Base-by-base conservation (phyloP, 495 filamentous ascomycete genomes). In the Podospora appendiculata region DNA sequence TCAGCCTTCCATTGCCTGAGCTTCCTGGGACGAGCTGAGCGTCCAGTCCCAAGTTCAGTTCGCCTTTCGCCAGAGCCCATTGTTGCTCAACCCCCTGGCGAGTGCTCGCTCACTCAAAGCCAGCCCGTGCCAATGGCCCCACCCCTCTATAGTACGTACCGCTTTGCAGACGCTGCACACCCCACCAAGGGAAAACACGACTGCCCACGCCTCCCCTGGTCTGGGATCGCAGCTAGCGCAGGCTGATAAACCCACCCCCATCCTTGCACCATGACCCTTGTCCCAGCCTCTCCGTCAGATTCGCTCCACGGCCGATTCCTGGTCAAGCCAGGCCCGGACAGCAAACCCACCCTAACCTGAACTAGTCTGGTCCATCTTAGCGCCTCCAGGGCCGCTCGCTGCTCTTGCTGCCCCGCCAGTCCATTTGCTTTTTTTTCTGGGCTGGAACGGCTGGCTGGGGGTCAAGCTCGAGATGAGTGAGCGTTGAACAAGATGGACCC, bases 231-330 rank as follows among this genome's bases (percentile, higher is more conserved):
- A 52, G 56, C 53, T 58, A 41, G 49, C 55, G 58, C 52, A 39
- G 53, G 19, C 47, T 32, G 33, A 45, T 60, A 60, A 38, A 43
- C 48, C 52, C 58, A 58, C 61, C 18, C 61, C 56, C 56, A 33
- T 38, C 41, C 50, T 38, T 34, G 40, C 52, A 49, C 47, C 42
- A 2, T 25, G 55, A 32, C 51, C 48, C 45, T 41, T 50, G 48
- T 54, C 62, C 62, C 62, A 65, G 55, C 62, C 62, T 57, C 62
- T 59, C 54, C 55, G 46, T 54, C 51, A 59, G 51, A 51, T 47
- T 56, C 47, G 48, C 50, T 56, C 56, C 50, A 50, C 38, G 48
- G 54, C 53, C 38, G 53, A 62, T 58, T 52, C 57, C 48, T 54
- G 59, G 57, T 52, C 53, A 36, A 56, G 53, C 54, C 51, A 61